Base-by-base conservation (phyloP, 148 eudicot genomes). In the Diospyros lotus region DNA sequence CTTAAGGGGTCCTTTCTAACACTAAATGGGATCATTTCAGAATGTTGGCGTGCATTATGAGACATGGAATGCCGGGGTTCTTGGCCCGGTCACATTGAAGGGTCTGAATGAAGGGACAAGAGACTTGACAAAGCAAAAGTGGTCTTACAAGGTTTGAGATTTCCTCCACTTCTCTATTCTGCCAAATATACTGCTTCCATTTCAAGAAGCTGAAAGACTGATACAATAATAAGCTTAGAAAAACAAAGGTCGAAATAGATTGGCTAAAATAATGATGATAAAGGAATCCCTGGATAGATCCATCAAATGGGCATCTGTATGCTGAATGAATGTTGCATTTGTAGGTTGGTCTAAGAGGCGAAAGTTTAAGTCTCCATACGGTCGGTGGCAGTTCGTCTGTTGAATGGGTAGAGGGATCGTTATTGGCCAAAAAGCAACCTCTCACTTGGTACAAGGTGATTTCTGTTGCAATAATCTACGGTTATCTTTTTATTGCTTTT, bases 81-180 rank as follows among this genome's bases (percentile, higher is more conserved):
- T 92, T 51, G 97, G 97, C 46, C 97, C 97, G 38, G 89, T 92
- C 75, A 69, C 92, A 44, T 78, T 92, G 8, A 81, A 65, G 55
- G 97, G 97, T 68, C 86, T 92, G 69, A 88, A 88, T 55, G 85
- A 90, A 73, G 93, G 97, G 43, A 84, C 77, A 74, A 84, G 93
- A 78, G 97, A 90, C 86, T 87, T 92, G 69, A 82, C 97, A 56
- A 86, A 94, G 97, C 97, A 92, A 80, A 92, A 88, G 73, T 92
- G 97, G 97, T 79, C 94, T 64, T 92, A 92, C 84, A 90, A 92
- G 97, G 97, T 92, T 73, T 61, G 74, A 75, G 73, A 79, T n/a
- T 12, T 41, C 18, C 68, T 72, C 28, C 28, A 28, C 28, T 28
- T 28, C 28, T 28, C 28, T 28, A 28, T 28, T 28, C 28, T 28